Evolutionary conservation across 2,329 filamentous ascomycete genomes (phyloP).

Genomic region (Zymoseptoria crescenta): DNA sequence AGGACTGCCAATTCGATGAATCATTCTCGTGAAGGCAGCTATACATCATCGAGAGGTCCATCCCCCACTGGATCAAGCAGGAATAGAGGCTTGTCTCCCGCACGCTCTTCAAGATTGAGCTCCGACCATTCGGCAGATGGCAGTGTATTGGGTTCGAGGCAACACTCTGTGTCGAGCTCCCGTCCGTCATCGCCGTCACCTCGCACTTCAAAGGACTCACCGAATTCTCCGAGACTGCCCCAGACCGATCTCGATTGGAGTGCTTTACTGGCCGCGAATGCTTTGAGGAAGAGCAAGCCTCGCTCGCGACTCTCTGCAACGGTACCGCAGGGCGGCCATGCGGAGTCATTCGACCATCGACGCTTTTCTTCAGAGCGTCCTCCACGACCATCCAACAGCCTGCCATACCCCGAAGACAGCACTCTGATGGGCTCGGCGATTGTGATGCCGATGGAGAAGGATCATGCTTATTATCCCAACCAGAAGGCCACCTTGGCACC

Average conservation of each 20-base stretch:
- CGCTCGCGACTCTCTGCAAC: conserved; percentile 21
- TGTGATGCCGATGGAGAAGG: conserved; percentile 38
- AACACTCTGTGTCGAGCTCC: conserved; percentile 18
- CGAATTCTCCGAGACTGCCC: conserved; percentile 16
- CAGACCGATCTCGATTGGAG: conserved; percentile 28
- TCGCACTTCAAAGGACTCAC: conserved; percentile 16
- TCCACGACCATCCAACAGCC: conserved; percentile 23
- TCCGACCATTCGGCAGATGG: conserved; percentile 13
- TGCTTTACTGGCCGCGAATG: conserved; percentile 21
- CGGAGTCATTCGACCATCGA: background rate
- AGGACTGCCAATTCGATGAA: conserved; percentile 7
- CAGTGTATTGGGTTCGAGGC: conserved; percentile 15
- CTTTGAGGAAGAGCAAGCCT: conserved; percentile 18
- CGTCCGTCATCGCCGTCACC: conserved; percentile 23
- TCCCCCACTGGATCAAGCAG: conserved; percentile 20
- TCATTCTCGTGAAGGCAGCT: conserved; percentile 20
- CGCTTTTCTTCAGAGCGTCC: conserved; percentile 3
- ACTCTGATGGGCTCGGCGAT: conserved; percentile 26
- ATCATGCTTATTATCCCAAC: conserved; percentile 31
- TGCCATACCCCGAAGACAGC: conserved; percentile 41
- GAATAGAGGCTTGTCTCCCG: conserved; percentile 5
- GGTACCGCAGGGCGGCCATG: conserved; percentile 11
- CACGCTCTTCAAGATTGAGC: conserved; percentile 16
- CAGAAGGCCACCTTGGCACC: conserved; percentile 6
- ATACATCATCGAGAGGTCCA: conserved; percentile 18